Evolutionary conservation across 805 yeast genomes (phyloP).

Genomic region (Pichia eremophila): DNA sequence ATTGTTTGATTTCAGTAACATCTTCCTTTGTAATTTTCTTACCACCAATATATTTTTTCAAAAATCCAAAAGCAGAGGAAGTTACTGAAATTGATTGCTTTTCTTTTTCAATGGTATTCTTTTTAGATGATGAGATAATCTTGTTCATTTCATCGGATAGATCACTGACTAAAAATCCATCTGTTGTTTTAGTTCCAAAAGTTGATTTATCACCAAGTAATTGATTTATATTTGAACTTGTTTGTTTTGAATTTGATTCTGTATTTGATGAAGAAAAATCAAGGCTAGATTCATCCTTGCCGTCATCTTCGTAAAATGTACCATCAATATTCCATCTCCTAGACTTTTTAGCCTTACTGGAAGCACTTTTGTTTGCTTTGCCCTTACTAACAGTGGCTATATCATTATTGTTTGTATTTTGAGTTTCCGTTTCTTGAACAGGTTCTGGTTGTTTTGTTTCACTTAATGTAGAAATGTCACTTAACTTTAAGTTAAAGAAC

Average conservation of each 20-base stretch:
- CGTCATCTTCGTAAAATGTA: constrained; percentile 34
- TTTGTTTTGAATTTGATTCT: constrained; percentile 12
- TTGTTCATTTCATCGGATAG: constrained; percentile 43
- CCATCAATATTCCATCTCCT: constrained; percentile 69
- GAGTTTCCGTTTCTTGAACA: constrained; percentile 5
- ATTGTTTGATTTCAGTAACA: constrained; percentile 52
- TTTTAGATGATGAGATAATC: constrained; percentile 22
- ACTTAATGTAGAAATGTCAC: constrained; percentile 14
- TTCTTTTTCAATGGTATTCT: constrained; percentile 15
- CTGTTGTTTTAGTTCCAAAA: constrained; percentile 34
- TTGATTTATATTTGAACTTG: constrained; percentile 22
- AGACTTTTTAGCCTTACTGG: constrained; percentile 37
- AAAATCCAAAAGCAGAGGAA: constrained; percentile 44
- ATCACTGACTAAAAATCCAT: constrained; percentile 59
- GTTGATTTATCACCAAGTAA: constrained; percentile 30
- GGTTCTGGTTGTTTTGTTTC: not conserved
- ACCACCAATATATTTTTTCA: constrained; percentile 58
- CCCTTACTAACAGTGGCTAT: constrained; percentile 1
- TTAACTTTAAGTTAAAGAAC: constrained; percentile 31
- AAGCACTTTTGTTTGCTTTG: constrained; percentile 11
- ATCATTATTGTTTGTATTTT: not conserved
- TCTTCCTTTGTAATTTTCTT: constrained; percentile 56
- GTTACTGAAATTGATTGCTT: constrained; percentile 14
- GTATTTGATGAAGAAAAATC: constrained; percentile 42
- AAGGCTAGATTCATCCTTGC: constrained; percentile 27